These are phyloP conservation scores for Euphrasia confusa DNA, from an alignment of 257 asterid species.

Conservation along the genomic window DNA sequence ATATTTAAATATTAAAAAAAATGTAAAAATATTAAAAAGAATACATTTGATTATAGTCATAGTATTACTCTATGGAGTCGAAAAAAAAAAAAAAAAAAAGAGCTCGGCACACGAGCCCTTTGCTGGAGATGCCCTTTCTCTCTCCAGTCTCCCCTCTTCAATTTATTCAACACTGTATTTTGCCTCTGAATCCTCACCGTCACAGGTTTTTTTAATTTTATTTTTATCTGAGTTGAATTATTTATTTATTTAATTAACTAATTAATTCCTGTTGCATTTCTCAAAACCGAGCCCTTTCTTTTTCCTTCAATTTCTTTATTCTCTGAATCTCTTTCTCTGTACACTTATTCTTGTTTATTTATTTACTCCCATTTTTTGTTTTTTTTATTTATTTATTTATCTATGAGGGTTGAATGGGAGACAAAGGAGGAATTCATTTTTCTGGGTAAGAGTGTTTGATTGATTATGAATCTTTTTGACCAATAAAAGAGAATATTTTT, in stretches of 20 bases:
- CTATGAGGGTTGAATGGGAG: slow-evolving; percentile 38
- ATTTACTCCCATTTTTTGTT: slow-evolving; percentile 1
- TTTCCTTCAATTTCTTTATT: background rate
- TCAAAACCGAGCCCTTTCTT: slow-evolving; percentile 19
- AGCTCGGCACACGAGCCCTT: slow-evolving; percentile 19
- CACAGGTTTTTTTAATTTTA: slow-evolving; percentile 19
- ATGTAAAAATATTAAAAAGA: too few relatives aligned
- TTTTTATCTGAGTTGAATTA: slow-evolving; percentile 26
- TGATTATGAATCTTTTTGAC: slow-evolving; percentile 50
- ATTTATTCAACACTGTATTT: slow-evolving; percentile 13
- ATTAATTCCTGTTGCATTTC: slow-evolving; percentile 18
- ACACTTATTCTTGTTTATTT: background rate
- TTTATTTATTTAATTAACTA: slow-evolving; percentile 13
- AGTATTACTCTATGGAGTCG: slow-evolving; percentile 25
- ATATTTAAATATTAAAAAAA: too few relatives aligned
- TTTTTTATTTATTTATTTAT: slow-evolving; percentile 2
- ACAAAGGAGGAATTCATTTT: slow-evolving; percentile 25
- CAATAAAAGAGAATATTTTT: slow-evolving; percentile 34
- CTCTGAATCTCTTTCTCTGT: slow-evolving; percentile 10
- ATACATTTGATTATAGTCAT: too few relatives aligned
- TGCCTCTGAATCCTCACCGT: too few relatives aligned
- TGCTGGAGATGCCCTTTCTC: slow-evolving; percentile 40
- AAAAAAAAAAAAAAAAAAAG: slow-evolving; percentile 20
- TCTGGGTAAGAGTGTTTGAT: slow-evolving; percentile 31
- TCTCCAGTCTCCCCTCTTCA: slow-evolving; percentile 24